Base-by-base conservation (phyloP, 148 eudicot genomes). In the Rhododendron ferrugineum region DNA sequence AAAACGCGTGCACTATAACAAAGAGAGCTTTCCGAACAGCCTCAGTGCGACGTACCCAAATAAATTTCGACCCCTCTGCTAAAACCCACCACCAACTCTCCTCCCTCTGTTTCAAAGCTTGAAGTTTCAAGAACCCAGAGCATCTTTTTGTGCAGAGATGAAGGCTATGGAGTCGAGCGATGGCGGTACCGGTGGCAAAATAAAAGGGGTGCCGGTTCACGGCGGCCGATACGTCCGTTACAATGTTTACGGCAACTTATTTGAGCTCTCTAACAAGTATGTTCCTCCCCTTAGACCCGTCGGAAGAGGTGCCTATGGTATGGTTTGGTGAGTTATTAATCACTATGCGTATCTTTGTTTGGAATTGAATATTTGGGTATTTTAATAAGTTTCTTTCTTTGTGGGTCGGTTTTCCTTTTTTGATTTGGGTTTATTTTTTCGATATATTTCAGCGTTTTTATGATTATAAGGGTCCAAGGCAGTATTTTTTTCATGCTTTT, bases 241-340 rank as follows among this genome's bases (percentile, higher is more conserved):
- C 86, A 95, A 95, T 87, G 88, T 95, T 32, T 92, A 88, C 82
- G 98, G 98, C 3, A 95, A 91, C 75, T 85, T 93, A 11, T 95
- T 95, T 82, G 93, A 95, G 76, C 95, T 95, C 34, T 89, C 96
- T 72, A 86, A 88, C 49, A 93, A 93, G 82, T 95, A 95, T 58
- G 92, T 92, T 36, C 96, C 98, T 84, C 98, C 98, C 11, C 87
- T 95, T 80, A 89, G 93, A 36, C 96, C 98, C 23, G 88, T 95
- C 82, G 98, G 98, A 30, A 92, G 96, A 81, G 98, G 98, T 22
- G 98, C 98, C 74, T 92, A 93, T 60, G 98, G 98, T 83, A 91
- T 95, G 84, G 97, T 95, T 81, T 95, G 98, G 96, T 95, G 81
- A 83, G 88, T 82, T 70, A 20, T 11, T 32, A 20, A 20, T 52